Conservation (phyloP, 805 yeast species). For the Candida qinlingensis region DNA sequence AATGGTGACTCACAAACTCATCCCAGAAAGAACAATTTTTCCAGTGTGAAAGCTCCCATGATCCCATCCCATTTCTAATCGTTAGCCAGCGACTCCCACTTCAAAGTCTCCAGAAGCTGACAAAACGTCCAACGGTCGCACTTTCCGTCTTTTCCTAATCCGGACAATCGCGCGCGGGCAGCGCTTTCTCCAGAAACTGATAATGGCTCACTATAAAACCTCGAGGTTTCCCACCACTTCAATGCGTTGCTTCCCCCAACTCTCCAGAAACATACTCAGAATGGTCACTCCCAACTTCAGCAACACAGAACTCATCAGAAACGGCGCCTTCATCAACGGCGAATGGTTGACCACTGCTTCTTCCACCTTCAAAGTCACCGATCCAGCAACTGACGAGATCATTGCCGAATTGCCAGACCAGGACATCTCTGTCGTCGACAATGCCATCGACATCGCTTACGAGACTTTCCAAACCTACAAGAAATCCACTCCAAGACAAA, state of each 20-base stretch:
- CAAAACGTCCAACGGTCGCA: no score
- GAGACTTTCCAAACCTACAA: slow-evolving; percentile 42
- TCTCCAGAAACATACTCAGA: neutral
- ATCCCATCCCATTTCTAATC: no score
- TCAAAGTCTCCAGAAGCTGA: no score
- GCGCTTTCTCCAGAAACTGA: no score
- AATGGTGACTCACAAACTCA: no score
- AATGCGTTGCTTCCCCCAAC: neutral
- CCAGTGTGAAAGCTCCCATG: no score
- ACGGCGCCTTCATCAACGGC: slow-evolving; percentile 68
- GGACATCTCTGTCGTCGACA: slow-evolving; percentile 54
- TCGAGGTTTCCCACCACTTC: no score
- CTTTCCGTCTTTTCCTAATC: neutral
- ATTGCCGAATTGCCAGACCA: slow-evolving; percentile 59
- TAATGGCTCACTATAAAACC: no score
- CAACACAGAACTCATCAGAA: slow-evolving; percentile 47
- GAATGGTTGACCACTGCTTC: slow-evolving; percentile 52
- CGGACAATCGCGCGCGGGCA: neutral
- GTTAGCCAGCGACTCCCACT: no score
- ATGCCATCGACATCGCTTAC: slow-evolving; percentile 44
- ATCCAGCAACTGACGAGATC: slow-evolving; percentile 67
- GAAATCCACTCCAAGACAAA: slow-evolving; percentile 43
- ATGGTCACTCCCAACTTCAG: slow-evolving; percentile 29
- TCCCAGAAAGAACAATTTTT: no score
- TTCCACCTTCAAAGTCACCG: slow-evolving; percentile 53